Evolutionary conservation across 75 land plant genomes (phyloP), one percentile per base, ranked within the genome.

Genomic region (Picea sitchensis): DNA sequence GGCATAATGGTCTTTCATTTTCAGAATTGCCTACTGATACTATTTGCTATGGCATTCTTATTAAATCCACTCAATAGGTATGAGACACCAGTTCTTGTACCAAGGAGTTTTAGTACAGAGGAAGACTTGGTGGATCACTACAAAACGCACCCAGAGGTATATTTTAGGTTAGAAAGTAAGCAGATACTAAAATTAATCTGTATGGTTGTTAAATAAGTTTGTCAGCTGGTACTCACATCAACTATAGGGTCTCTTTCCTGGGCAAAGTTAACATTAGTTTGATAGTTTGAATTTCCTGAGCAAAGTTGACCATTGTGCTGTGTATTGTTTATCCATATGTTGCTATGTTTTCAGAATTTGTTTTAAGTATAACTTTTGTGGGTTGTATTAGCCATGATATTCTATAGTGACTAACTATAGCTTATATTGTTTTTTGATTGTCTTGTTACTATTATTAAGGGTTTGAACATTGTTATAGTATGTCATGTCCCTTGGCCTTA

Each of bases 81-180:
- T 56, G 59, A 57, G 30, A 75, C 34, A 26, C 76, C 75, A 73
- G 57, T 57, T 23, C 21, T 75, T 75, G 32, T 54, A 57, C 75
- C 68, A 71, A 67, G 13, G 54, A 81, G 83, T 67, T 82, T 82
- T 69, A 47, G 54, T 67, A 80, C 75, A 67, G 83, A 82, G 75
- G 83, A 82, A 51, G 82, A 71, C 62, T 20, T 82, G 2, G 34
- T 82, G 36, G 38, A 41, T 59, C 80, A 80, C 74, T 82, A 82
- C 76, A 58, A 59, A 47, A 34, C 59, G 20, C 84, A 80, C 31
- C 83, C 83, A 82, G 82, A 82, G 74, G 83, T 82, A 58, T 67
- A 41, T 23, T 38, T 58, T 59, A 38, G 44, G 57, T 64, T 61
- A 59, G 13, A 76, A 69, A 36, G 69, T 18, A 65, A 34, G 47